A percentile compares a stretch with the other conserved stretches of the same genome.
phyloP scores from a whole-genome alignment of 805 yeast species.

The Lachancea sp. region DNA sequence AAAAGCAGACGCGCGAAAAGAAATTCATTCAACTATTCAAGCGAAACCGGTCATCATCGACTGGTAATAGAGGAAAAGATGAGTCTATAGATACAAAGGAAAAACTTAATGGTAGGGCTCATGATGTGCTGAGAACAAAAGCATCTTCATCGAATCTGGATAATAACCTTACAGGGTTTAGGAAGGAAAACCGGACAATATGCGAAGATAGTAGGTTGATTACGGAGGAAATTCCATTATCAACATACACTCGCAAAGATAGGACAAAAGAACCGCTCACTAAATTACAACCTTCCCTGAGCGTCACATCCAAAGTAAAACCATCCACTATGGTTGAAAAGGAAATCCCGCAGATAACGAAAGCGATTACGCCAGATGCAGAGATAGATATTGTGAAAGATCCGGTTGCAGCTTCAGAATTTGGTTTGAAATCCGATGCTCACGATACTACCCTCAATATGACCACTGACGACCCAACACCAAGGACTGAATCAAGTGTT shows the following conservation, averaged over 20 bases:
- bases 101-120: conserved; percentile 10
- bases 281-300: conserved; percentile 16
- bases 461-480: neutral
- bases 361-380: neutral
- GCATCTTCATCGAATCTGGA: conserved; percentile 12
- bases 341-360: neutral
- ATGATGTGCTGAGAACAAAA: conserved; percentile 10
- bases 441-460: neutral
- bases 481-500: neutral
- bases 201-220: neutral
- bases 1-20: conserved; percentile 19
- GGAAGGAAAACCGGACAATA: conserved; percentile 6
- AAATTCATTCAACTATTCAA: conserved; percentile 24
- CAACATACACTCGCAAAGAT: neutral
- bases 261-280: neutral
- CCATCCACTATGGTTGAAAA: neutral
- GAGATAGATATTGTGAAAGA: neutral
- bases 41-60: conserved; percentile 12
- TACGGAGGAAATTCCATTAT: conserved; percentile 6
- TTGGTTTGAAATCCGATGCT: neutral
- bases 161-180: conserved; percentile 2
- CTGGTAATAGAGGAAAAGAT: conserved; percentile 3
- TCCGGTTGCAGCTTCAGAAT: neutral
- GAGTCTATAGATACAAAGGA: conserved; percentile 6
- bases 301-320: conserved; percentile 9